phyloP scores from a whole-genome alignment of 2,329 filamentous ascomycete genomes.

The Fusarium longipes region DNA sequence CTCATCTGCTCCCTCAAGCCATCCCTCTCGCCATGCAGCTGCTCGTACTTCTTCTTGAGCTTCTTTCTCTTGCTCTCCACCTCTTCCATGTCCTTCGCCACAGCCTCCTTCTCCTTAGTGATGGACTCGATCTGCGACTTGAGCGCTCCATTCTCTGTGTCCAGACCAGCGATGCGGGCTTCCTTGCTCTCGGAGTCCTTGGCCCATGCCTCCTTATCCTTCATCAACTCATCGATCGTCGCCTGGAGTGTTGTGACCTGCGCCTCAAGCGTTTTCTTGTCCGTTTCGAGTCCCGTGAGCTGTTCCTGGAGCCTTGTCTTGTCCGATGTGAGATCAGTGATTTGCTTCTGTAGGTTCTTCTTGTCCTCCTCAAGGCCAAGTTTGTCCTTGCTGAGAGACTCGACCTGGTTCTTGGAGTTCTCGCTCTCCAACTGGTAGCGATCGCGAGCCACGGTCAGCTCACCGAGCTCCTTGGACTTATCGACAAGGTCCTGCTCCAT shows the following conservation, averaged over 20 bases:
- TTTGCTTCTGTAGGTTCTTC: constrained; percentile 32
- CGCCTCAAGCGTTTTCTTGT: constrained; percentile 40
- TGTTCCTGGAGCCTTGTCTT: constrained; percentile 34
- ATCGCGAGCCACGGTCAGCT: constrained; percentile 42
- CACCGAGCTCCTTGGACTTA: constrained; percentile 41
- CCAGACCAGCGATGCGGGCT: constrained; percentile 35
- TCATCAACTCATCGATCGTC: constrained; percentile 40
- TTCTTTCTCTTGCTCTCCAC: constrained; percentile 42
- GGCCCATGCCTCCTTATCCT: constrained; percentile 36
- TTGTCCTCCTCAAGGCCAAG: constrained; percentile 41
- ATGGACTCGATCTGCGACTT: constrained; percentile 42
- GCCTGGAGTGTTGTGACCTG: constrained; percentile 36
- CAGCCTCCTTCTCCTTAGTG: constrained; percentile 41
- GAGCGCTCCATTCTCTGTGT: constrained; percentile 42
- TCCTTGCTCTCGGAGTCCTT: constrained; percentile 43
- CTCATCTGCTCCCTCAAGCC: constrained; percentile 34
- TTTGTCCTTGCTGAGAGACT: constrained; percentile 38
- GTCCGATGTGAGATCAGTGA: constrained; percentile 33
- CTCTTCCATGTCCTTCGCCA: constrained; percentile 38
- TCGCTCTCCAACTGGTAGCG: constrained; percentile 36
- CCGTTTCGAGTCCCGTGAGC: constrained; percentile 37
- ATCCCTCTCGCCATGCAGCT: constrained; percentile 34
- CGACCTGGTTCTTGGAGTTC: constrained; percentile 34
- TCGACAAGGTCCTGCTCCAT: constrained; percentile 43
- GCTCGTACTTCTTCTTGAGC: constrained; percentile 42